Conservation (phyloP, 1,284 basidiomycete species). For the Xanthoconium separans region DNA sequence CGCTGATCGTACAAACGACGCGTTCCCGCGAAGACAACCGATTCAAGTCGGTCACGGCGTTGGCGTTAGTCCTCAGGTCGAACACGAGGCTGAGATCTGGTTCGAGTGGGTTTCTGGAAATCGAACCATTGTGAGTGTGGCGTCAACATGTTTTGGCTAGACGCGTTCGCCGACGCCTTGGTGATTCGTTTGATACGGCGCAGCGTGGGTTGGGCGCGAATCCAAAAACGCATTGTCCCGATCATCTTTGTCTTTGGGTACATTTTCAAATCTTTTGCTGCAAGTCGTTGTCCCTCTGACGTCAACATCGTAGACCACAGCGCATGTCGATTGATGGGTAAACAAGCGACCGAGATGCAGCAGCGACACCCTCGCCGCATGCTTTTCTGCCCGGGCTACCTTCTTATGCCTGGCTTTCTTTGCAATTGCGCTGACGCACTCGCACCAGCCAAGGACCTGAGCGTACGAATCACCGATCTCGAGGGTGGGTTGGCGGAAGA, state of each 20-base stretch:
- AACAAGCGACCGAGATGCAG: constrained; percentile 78
- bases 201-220: constrained; percentile 66
- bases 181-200: constrained; percentile 35
- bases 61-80: constrained; percentile 27
- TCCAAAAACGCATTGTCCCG: constrained; percentile 53
- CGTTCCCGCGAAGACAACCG: constrained; percentile 88
- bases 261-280: constrained; percentile 7
- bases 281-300: neutral
- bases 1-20: constrained; percentile 82
- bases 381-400: constrained; percentile 42
- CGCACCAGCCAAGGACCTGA: constrained; percentile 39
- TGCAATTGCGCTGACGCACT: neutral
- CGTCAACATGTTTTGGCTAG: constrained; percentile 7
- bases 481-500: constrained; percentile 52
- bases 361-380: constrained; percentile 36
- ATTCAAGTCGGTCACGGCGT: constrained; percentile 72
- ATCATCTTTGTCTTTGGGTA: constrained; percentile 52
- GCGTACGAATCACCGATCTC: constrained; percentile 43
- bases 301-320: constrained; percentile 51
- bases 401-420: neutral
- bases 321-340: constrained; percentile 78
- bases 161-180: neutral
- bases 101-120: constrained; percentile 99
- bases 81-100: constrained; percentile 88
- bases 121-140: constrained; percentile 84